A percentile compares a stretch with the other conserved stretches of the same genome.
Conservation (phyloP, 805 yeast genomes). For the Kazachstania viticola region DNA sequence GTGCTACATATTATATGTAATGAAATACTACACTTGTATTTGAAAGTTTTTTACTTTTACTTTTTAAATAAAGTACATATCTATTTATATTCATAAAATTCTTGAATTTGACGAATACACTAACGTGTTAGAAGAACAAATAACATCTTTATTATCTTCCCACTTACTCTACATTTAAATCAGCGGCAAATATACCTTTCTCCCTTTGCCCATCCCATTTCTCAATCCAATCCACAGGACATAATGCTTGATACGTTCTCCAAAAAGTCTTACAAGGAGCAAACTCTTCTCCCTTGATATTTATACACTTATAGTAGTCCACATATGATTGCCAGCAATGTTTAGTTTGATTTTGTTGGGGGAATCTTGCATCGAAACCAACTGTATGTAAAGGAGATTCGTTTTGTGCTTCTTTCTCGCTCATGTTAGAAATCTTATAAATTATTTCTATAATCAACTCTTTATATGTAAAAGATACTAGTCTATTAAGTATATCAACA, state of each 20-base stretch:
- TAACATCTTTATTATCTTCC: too few species aligned
- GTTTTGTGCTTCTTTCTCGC: slow-evolving; percentile 13
- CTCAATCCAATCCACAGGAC: slow-evolving; percentile 78
- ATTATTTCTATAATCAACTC: too few species aligned
- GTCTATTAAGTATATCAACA: too few species aligned
- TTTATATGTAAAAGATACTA: too few species aligned
- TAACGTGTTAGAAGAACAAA: too few species aligned
- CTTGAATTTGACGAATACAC: too few species aligned
- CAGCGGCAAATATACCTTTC: slow-evolving; percentile 45
- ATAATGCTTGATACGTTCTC: slow-evolving; percentile 78
- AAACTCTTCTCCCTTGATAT: slow-evolving; percentile 94
- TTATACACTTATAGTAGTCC: slow-evolving; percentile 95
- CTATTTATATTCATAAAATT: too few species aligned
- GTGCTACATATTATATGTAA: too few species aligned
- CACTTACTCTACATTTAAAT: slow-evolving; percentile 27
- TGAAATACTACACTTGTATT: too few species aligned
- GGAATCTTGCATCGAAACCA: slow-evolving; percentile 89
- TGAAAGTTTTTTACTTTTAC: too few species aligned
- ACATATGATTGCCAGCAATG: slow-evolving; percentile 98
- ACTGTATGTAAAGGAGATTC: slow-evolving; percentile 46
- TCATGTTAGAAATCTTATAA: slow-evolving; percentile 3
- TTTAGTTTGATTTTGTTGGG: slow-evolving; percentile 93
- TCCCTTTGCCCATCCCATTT: slow-evolving; percentile 83
- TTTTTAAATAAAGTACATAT: too few species aligned
- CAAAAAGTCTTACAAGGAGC: slow-evolving; percentile 94